Evolutionary conservation across 768 basidiomycete species (phyloP), one percentile per base, ranked within the genome.

Genomic region (Baorangia bicolor): DNA sequence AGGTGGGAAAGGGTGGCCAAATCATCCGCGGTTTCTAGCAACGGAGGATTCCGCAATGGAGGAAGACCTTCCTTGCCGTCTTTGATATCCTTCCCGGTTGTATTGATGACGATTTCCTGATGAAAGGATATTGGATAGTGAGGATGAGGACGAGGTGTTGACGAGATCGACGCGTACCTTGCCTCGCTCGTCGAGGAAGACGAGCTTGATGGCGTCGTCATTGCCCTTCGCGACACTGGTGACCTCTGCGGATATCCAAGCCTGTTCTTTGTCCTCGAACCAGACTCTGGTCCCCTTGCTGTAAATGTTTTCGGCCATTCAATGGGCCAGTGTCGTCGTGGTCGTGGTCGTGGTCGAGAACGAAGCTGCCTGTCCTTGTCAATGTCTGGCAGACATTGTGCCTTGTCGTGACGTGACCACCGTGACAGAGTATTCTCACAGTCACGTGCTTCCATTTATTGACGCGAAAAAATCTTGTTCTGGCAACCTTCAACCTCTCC

Each of bases 21-120:
- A 79, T 99, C 97, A 75, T 99, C 97, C 30, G 94, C 93, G 18
- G 92, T 93, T 77, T 99, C 97, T 57, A 99, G 78, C 49, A 98
- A 76, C 33, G 96, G 97, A 31, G 97, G 97, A 75, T 99, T 98
- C 62, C 95, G 88, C 66, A 99, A 77, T 40, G 95, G 97, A 41
- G 97, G 97, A 9, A 98, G 80, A 48, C 81, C 84, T 61, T 86
- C 85, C 65, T 87, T 86, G 43, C 85, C 85, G 67, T 88, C 87
- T 68, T 84, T 89, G 70, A 94, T 88, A 57, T 88, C 85, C 70
- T 87, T 86, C 39, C 81, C 82, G 13, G 88, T 90, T 10, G 94
- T 93, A 60, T 86, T 86, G 47, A 95, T 80, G 35, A 78, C 75
- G 47, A 84, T 83, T 81, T 94, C 92, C 93, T 94, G 65, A 16